These are phyloP conservation scores for Deinandra increscens DNA, from an alignment of 129 eudicot species.

Conservation along the genomic window DNA sequence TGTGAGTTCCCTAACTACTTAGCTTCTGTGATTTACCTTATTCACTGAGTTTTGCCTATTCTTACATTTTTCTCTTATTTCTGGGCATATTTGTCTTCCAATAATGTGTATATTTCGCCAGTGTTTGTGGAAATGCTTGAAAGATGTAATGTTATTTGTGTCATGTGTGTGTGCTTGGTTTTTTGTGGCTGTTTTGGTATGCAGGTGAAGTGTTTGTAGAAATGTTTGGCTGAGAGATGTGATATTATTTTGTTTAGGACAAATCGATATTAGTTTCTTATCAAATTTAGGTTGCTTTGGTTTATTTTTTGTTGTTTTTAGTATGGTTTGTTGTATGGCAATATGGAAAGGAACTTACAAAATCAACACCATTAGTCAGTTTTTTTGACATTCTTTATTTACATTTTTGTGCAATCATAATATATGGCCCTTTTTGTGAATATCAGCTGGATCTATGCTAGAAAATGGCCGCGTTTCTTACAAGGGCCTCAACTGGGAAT, in stretches of 20 bases:
- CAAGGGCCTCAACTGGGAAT: slow-evolving; percentile 83
- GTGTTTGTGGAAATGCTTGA: no score
- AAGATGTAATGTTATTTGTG: no score
- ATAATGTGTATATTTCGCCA: not conserved
- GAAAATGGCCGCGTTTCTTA: slow-evolving; percentile 87
- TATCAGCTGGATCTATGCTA: slow-evolving; percentile 96
- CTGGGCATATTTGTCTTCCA: not conserved
- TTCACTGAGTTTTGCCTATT: not conserved
- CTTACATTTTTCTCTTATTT: slow-evolving; percentile 1
- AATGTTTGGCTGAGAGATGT: no score
- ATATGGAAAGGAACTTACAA: not conserved
- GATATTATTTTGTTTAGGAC: no score
- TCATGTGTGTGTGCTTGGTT: no score
- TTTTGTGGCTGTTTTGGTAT: no score
- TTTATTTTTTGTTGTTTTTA: no score
- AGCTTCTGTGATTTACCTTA: not conserved
- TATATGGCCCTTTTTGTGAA: not conserved
- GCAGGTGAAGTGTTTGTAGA: no score
- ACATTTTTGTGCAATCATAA: not conserved
- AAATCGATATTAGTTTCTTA: no score
- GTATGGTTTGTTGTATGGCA: no score
- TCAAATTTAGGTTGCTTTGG: no score
- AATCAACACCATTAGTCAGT: not conserved
- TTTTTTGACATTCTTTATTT: not conserved
- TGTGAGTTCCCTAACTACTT: not conserved